These are phyloP conservation scores for Ganoderma sinense DNA, from an alignment of 1,284 basidiomycete species.

Conservation along the genomic window DNA sequence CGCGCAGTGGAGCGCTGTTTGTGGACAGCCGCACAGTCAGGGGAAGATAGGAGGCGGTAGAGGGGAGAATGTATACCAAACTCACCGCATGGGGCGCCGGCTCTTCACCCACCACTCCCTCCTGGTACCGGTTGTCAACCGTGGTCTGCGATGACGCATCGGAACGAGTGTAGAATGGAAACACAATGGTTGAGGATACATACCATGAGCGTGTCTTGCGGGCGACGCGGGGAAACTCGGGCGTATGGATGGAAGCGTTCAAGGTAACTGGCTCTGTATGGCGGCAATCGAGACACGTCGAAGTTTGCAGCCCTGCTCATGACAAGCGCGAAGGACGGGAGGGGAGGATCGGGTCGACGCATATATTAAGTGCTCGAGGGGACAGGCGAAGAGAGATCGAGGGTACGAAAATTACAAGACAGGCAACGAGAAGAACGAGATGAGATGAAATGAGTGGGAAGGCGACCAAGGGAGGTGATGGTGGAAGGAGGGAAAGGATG, in stretches of 20 bases:
- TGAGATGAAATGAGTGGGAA: neutral
- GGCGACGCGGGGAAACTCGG: conserved; percentile 15
- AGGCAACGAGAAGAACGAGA: neutral
- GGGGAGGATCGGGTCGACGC: conserved; percentile 18
- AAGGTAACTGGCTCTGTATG: conserved; percentile 31
- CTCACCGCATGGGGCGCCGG: conserved; percentile 8
- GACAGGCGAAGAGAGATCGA: neutral
- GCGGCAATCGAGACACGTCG: conserved; percentile 29
- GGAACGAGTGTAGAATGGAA: neutral
- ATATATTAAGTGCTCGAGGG: conserved; percentile 8
- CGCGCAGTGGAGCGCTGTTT: neutral
- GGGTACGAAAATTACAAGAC: neutral
- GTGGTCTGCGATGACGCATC: conserved; percentile 10
- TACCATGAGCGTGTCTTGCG: conserved; percentile 33
- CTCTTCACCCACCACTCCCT: conserved; percentile 10
- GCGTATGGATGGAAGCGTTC: conserved; percentile 34
- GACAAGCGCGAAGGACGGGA: conserved; percentile 21
- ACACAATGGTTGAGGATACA: conserved; percentile 19
- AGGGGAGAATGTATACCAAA: neutral
- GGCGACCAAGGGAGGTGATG: neutral
- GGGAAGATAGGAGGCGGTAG: neutral
- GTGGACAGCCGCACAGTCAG: neutral
- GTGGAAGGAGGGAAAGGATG: neutral
- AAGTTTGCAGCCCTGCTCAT: conserved; percentile 12
- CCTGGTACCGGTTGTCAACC: conserved; percentile 14